Base-by-base conservation (phyloP, 768 basidiomycete genomes). In the Russula compacta region DNA sequence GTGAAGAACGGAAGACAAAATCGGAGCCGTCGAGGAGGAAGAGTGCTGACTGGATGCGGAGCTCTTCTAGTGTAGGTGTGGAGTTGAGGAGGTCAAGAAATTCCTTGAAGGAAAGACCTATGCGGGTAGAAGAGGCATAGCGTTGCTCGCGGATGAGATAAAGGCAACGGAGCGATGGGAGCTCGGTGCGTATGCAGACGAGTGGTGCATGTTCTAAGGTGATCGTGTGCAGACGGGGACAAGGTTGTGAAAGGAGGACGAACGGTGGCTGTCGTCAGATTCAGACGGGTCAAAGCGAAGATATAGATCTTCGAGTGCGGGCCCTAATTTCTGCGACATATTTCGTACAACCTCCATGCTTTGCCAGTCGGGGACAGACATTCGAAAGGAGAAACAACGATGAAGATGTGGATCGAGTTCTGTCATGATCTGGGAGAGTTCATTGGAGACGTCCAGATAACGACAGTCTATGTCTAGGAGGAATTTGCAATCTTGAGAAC, bases 191-290 rank as follows among this genome's bases (percentile, higher is more conserved):
- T 33, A 72, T 59, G 52, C 67, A 69, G n/a, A 67, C 57, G 32
- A 71, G 65, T 5, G 70, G 71, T 29, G 68, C 61, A 17, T 72
- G 68, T 49, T 73, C 71, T 42, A 72, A 69, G 53, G 66, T 65
- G 39, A 73, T 64, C 36, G 66, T 38, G 5, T 53, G 59, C 8
- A 72, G 66, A 7, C 66, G 64, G 2, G 72, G 71, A 55, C 70
- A 71, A 3, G 67, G 64, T 49, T 67, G 65, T 11, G 61, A 53
- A 24, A 72, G 59, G 42, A 72, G 47, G 47, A 64, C 59, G 29
- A 71, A 67, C 10, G 72, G 68, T 3, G 44, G 47, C 29, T 63
- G 61, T 71, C 68, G 10, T 70, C 69, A 4, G 59, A 52, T 21
- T 72, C 70, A 4, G 65, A 64, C 14, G 71, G 67, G 24, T 70